Base-by-base conservation (phyloP, 805 yeast species). In the Metschnikowia dekortorum region DNA sequence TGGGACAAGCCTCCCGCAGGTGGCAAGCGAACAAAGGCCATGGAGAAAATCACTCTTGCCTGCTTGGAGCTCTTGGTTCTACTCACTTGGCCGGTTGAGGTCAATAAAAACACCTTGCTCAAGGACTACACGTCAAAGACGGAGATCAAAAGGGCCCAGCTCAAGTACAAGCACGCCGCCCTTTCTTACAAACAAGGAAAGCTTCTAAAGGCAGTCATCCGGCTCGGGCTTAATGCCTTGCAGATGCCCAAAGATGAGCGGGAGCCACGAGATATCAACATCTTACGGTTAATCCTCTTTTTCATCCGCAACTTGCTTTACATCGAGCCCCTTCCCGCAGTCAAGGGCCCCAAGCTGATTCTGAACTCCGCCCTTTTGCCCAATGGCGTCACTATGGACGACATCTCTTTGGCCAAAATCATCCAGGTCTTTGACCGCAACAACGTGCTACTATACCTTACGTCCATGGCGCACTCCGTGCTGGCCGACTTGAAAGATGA, bases 61-160 rank as follows among this genome's bases (percentile, higher is more conserved):
- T 80, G 87, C 52, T 67, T 94, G 49, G 97, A 94, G 65, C 65
- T 94, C 6, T 67, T 94, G 51, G 96, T 89, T 1, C 81, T 88
- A 2, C 73, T 94, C 61, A 87, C 97, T 0, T 87, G 96, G 88
- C 98, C 98, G 0, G 63, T 87, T 6, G 82, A 82, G 33, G 64
- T 89, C n/a, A 78, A 73, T 46, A 80, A 76, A 18, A 80, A 80
- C n/a, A 54, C 56, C 8, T 39, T 52, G 28, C 36, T 52, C 16
- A 72, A 71, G 18, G 80, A 80, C 48, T 85, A 79, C 61, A 73
- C 84, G 8, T 80, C 80, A 47, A 70, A 91, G 44, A 81, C 82
- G 54, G 82, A 79, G 52, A 79, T 83, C 29, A 44, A 57, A 7
- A 45, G 59, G 26, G 60, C 61, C 9, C 97, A 90, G 55, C 59